Evolutionary conservation across 805 yeast genomes (phyloP), one percentile per base, ranked within the genome.

Genomic region (Maudiozyma barnettii): DNA sequence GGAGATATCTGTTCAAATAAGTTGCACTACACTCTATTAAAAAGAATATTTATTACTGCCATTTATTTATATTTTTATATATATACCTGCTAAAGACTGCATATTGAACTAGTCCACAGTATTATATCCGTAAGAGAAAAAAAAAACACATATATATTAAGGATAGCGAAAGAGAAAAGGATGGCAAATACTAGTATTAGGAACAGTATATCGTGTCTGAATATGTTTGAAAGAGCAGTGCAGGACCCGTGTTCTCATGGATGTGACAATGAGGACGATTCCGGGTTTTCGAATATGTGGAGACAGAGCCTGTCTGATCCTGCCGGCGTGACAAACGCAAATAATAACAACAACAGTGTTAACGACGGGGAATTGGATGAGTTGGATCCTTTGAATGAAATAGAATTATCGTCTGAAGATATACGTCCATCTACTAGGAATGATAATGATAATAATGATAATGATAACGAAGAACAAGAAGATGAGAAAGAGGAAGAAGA

Each of bases 161-260:
- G n/a, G n/a, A n/a, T n/a, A n/a, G n/a, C n/a, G n/a, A n/a, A n/a
- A 35, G 38, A 35, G 18, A 35, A 9, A 16, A 35, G 14, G 18
- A 18, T 16, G 19, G 19, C 38, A 8, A 18, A 35, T 29, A 7
- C 31, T 13, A 13, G 41, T 16, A 13, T 46, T 4, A 22, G 21
- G 13, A 26, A 46, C 22, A 36, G 45, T 23, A 42, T 45, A 18
- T 33, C 38, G 9, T 51, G 49, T 38, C 45, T 54, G 26, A 51
- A 51, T 22, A 57, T 61, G 39, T 61, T 61, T 41, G 65, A 61
- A 46, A 51, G 60, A 47, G 49, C 61, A 35, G 58, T 59, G 16
- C 58, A 58, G 49, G 56, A 59, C 50, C 58, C 60, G 41, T 45
- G 63, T 49, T 44, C 56, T 44, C 51, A 48, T 49, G 53, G 57